Evolutionary conservation across 116 monocot genomes (phyloP).

Genomic region (Posidonia oceanica): DNA sequence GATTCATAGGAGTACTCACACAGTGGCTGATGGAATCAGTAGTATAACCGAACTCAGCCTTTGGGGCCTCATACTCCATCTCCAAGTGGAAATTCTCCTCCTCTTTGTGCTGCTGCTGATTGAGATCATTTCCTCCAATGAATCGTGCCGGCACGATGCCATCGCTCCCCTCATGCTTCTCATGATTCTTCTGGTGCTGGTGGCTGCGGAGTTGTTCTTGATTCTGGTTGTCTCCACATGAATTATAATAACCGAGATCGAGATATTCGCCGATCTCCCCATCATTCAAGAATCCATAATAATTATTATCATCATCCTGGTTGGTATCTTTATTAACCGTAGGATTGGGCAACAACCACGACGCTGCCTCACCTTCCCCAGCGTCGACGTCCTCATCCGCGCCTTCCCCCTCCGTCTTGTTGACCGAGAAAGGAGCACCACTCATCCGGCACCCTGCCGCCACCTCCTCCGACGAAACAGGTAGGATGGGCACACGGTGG

Average conservation of each 20-base stretch:
- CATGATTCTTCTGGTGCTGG: background rate
- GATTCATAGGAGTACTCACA: conserved; percentile 13
- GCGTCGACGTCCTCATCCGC: background rate
- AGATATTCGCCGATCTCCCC: conserved; percentile 40
- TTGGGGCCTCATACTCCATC: conserved; percentile 12
- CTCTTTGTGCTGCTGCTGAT: conserved; percentile 3
- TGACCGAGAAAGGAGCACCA: background rate
- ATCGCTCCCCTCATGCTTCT: conserved; percentile 20
- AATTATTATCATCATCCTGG: background rate
- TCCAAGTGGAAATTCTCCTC: conserved; percentile 6
- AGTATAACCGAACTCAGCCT: conserved; percentile 15
- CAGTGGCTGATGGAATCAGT: conserved; percentile 19
- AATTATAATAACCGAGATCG: conserved; percentile 37
- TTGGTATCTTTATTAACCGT: background rate
- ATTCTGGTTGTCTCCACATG: conserved; percentile 10
- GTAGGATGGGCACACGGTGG: conserved; percentile 31
- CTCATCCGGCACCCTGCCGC: background rate
- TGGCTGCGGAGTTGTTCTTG: background rate
- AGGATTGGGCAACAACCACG: conserved; percentile 11
- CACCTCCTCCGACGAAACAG: conserved; percentile 8
- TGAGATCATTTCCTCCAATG: conserved; percentile 5
- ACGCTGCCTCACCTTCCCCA: conserved; percentile 10
- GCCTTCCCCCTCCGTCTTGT: background rate
- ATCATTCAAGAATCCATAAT: background rate
- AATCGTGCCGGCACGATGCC: conserved; percentile 23